Evolutionary conservation across 805 yeast genomes (phyloP).

Genomic region (Brettanomyces nanus): DNA sequence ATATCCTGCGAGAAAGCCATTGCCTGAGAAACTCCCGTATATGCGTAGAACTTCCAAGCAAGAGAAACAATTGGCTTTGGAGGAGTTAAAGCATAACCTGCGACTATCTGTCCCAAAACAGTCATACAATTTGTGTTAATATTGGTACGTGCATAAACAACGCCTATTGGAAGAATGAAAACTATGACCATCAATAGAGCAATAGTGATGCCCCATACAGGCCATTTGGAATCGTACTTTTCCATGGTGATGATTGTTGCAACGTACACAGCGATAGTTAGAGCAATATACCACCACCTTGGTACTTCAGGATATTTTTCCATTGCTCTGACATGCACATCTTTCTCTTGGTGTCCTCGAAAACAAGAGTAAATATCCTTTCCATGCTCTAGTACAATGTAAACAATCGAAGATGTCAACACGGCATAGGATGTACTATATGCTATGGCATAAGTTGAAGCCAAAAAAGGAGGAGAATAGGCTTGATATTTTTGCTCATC

Average conservation of each 20-base stretch:
- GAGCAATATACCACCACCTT: slow-evolving; percentile 53
- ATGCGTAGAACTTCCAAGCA: slow-evolving; percentile 51
- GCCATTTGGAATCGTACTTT: slow-evolving; percentile 41
- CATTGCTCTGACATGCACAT: too few relatives aligned
- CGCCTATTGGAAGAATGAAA: slow-evolving; percentile 52
- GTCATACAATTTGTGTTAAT: slow-evolving; percentile 46
- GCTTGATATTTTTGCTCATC: slow-evolving; percentile 36
- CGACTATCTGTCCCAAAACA: slow-evolving; percentile 52
- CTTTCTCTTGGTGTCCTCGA: too few relatives aligned
- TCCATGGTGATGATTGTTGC: slow-evolving; percentile 29
- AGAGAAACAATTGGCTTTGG: slow-evolving; percentile 53
- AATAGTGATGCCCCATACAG: slow-evolving; percentile 53
- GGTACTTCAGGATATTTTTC: slow-evolving; percentile 56
- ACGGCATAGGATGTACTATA: slow-evolving; percentile 49
- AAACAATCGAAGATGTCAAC: not conserved
- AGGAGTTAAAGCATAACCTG: slow-evolving; percentile 56
- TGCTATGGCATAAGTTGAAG: slow-evolving; percentile 52
- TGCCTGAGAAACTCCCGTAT: slow-evolving; percentile 44
- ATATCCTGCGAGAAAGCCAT: slow-evolving; percentile 42
- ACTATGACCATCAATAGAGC: slow-evolving; percentile 43
- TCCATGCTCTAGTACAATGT: too few relatives aligned
- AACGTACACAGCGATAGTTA: slow-evolving; percentile 25
- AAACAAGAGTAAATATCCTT: too few relatives aligned
- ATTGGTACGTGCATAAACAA: slow-evolving; percentile 56
- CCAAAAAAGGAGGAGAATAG: slow-evolving; percentile 61